Percentiles rank a stretch among this genome's conserved stretches.
Evolutionary conservation across 148 eudicot species (phyloP).

Genomic region (Cornus florida): DNA sequence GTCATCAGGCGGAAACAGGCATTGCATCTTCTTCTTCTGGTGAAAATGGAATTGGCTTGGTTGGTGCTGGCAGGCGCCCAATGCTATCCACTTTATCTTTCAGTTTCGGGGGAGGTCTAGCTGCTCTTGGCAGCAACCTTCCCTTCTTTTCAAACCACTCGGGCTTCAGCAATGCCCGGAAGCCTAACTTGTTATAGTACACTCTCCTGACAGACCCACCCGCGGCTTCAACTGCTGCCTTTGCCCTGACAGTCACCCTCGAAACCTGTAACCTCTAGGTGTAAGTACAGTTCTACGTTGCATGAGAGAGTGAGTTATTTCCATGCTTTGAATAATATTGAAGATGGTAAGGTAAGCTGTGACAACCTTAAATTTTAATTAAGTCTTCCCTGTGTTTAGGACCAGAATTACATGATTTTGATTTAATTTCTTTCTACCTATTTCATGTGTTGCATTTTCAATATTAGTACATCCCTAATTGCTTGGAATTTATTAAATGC

Average conservation of each 20-base stretch:
- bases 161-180: conserved; percentile 82
- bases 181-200: conserved; percentile 85
- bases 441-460: too few species aligned
- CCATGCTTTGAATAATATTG: neutral
- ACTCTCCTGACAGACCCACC: conserved; percentile 94
- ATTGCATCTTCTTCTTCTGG: conserved; percentile 40
- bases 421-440: too few species aligned
- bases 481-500: too few species aligned
- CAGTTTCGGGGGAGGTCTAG: conserved; percentile 87
- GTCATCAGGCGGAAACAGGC: conserved; percentile 18
- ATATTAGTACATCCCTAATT: too few species aligned
- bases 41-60: conserved; percentile 71
- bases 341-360: neutral
- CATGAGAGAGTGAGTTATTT: neutral
- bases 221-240: conserved; percentile 88
- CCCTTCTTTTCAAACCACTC: conserved; percentile 98
- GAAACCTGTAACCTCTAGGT: conserved; percentile 38
- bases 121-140: conserved; percentile 75
- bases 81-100: conserved; percentile 90
- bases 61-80: conserved; percentile 93
- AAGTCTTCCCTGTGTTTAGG: too few species aligned
- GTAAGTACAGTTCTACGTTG: neutral
- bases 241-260: conserved; percentile 74
- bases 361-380: too few species aligned
- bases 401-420: too few species aligned